Conservation (phyloP, 2,329 filamentous ascomycete species). For the Fusarium keratoplasticum region DNA sequence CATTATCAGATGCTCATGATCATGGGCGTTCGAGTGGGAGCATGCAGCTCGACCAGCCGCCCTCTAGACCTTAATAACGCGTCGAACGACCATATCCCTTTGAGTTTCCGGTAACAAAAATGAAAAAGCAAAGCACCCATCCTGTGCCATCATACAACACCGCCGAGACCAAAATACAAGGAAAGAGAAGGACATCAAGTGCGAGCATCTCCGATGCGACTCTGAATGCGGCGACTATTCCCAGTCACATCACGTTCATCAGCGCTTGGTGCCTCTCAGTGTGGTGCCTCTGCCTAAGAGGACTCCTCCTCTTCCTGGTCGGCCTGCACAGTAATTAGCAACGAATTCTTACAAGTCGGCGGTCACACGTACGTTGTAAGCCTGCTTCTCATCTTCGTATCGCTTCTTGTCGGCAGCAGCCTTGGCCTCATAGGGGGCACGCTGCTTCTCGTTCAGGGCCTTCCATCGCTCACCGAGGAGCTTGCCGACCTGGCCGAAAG, state of each 20-base stretch:
- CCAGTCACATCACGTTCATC: conserved; percentile 16
- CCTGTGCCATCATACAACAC: conserved; percentile 58
- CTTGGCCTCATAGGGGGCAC: conserved; percentile 95
- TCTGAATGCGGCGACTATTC: conserved; percentile 19
- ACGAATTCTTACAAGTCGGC: conserved; percentile 16
- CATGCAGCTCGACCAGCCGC: conserved; percentile 43
- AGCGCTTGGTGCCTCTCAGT: conserved; percentile 20
- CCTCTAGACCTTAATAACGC: conserved; percentile 49
- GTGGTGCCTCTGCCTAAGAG: conserved; percentile 44
- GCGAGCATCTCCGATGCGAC: conserved; percentile 26
- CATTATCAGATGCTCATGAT: conserved; percentile 41
- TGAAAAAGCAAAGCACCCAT: conserved; percentile 53
- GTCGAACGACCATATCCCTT: conserved; percentile 50
- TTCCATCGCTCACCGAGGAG: conserved; percentile 99
- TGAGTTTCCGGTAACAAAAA: conserved; percentile 47
- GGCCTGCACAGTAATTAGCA: conserved; percentile 55
- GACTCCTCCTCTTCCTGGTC: conserved; percentile 71
- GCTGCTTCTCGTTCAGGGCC: conserved; percentile 92
- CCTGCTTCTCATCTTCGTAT: conserved; percentile 97
- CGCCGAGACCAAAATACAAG: conserved; percentile 54
- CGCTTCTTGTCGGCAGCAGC: conserved; percentile 98
- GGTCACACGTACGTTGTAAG: conserved; percentile 78
- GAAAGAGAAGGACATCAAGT: conserved; percentile 41
- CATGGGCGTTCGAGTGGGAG: conserved; percentile 34
- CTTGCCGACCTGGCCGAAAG: conserved; percentile 99